phyloP scores from a whole-genome alignment of 2,329 filamentous ascomycete genomes.

The Trematosphaeria pertusa region DNA sequence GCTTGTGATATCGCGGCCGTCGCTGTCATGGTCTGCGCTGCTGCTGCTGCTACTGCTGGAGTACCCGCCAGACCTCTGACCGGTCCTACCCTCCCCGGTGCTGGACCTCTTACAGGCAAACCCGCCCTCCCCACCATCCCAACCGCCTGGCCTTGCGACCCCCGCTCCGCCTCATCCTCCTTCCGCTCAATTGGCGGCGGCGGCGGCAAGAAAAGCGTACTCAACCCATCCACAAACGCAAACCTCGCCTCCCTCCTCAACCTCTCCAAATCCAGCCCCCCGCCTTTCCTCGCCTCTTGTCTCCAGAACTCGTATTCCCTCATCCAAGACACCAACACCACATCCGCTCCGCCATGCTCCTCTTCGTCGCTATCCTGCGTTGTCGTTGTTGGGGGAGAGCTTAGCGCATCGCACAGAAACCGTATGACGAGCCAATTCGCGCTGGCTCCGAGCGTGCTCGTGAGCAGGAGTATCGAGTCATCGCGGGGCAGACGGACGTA shows the following conservation, averaged over 20 bases:
- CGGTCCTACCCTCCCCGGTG: conserved; percentile 14
- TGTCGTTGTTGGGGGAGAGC: conserved; percentile 48
- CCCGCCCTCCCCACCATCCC: conserved; percentile 6
- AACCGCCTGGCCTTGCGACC: too few relatives aligned
- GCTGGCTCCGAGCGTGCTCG: conserved; percentile 64
- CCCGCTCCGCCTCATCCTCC: conserved; percentile 2
- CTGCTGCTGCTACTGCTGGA: conserved; percentile 18
- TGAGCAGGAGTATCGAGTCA: conserved; percentile 70
- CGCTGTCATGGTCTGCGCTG: conserved; percentile 5
- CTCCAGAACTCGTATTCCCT: conserved; percentile 81
- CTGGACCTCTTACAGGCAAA: not conserved
- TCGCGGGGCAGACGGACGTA: conserved; percentile 67
- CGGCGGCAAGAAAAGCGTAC: conserved; percentile 57
- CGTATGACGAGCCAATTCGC: conserved; percentile 64
- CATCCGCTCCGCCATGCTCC: conserved; percentile 33
- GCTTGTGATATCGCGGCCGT: not conserved
- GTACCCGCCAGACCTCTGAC: conserved; percentile 26
- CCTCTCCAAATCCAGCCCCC: conserved; percentile 73
- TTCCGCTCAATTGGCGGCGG: conserved; percentile 13
- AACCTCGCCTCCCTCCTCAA: conserved; percentile 66
- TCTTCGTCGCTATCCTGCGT: conserved; percentile 4
- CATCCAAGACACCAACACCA: conserved; percentile 85
- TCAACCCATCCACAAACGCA: conserved; percentile 77
- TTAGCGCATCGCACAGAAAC: conserved; percentile 58
- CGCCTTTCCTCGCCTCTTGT: conserved; percentile 71